These are phyloP conservation scores for Jatropha multifida DNA, from an alignment of 441 rosid genomes.

Conservation along the genomic window DNA sequence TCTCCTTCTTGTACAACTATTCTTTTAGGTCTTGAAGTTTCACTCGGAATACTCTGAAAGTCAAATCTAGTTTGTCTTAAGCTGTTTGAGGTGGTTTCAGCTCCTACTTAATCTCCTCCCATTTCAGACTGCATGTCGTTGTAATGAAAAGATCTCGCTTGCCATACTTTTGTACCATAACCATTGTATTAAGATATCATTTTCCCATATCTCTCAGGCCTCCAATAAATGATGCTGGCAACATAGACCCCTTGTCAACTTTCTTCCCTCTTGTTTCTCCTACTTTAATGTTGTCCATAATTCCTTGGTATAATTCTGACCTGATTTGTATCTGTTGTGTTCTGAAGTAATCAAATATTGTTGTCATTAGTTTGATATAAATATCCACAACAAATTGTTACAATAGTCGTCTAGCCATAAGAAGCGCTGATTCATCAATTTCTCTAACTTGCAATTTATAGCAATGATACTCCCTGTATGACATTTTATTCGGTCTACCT, in stretches of 20 bases:
- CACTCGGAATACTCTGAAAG: no score
- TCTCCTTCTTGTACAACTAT: no score
- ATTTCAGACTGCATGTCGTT: not conserved
- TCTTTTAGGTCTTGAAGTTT: no score
- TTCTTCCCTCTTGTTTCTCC: not conserved
- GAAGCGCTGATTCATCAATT: no score
- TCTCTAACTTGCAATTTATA: no score
- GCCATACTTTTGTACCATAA: not conserved
- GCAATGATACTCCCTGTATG: not conserved
- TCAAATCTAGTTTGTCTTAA: no score
- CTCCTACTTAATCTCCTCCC: constrained; percentile 3
- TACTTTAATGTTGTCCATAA: not conserved
- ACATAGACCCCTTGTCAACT: not conserved
- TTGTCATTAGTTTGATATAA: not conserved
- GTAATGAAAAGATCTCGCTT: not conserved
- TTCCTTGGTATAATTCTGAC: not conserved
- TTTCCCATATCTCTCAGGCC: not conserved
- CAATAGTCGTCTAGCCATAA: no score
- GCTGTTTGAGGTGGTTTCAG: not conserved
- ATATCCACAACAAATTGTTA: not conserved
- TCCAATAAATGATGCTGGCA: not conserved
- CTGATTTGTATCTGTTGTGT: not conserved
- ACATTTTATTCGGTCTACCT: not conserved
- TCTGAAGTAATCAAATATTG: not conserved
- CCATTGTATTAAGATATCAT: not conserved